phyloP scores from a whole-genome alignment of 495 filamentous ascomycete genomes.

The Penicillium psychrofluorescens region DNA sequence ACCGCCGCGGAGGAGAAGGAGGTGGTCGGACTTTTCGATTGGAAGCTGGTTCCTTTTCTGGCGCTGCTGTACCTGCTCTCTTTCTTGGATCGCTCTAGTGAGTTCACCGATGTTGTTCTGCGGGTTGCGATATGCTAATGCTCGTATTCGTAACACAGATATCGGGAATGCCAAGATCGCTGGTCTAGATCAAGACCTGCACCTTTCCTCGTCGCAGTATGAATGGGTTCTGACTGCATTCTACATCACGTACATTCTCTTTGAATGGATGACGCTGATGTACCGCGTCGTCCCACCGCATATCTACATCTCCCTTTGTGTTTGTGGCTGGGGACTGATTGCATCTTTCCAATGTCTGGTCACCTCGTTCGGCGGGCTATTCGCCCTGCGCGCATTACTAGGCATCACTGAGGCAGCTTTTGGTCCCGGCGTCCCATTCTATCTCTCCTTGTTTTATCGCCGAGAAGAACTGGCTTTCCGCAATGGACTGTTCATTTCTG shows the following conservation, averaged over 20 bases:
- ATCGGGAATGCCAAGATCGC: conserved; percentile 76
- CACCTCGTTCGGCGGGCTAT: conserved; percentile 41
- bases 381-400: conserved; percentile 42
- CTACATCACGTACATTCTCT: conserved; percentile 67
- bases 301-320: conserved; percentile 47
- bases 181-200: conserved; percentile 60
- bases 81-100: conserved; percentile 75
- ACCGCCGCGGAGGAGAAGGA: conserved; percentile 66
- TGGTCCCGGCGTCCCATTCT: conserved; percentile 55
- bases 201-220: conserved; percentile 48
- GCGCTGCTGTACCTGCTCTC: conserved; percentile 75
- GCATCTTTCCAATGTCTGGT: conserved; percentile 67
- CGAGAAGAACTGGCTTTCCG: conserved; percentile 55
- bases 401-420: conserved; percentile 58
- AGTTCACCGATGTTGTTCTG: conserved; percentile 10
- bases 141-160: conserved; percentile 37
- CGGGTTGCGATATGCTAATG: conserved; percentile 1
- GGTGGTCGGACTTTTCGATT: conserved; percentile 69
- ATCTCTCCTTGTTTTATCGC: conserved; percentile 54
- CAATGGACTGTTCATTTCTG: conserved; percentile 55
- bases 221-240: conserved; percentile 62
- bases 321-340: conserved; percentile 47
- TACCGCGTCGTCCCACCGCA: conserved; percentile 51
- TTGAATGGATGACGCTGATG: conserved; percentile 66
- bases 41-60: conserved; percentile 68